A percentile compares a stretch with the other conserved stretches of the same genome.
phyloP scores from a whole-genome alignment of 2,329 filamentous ascomycete species.

The Fusarium sp. region DNA sequence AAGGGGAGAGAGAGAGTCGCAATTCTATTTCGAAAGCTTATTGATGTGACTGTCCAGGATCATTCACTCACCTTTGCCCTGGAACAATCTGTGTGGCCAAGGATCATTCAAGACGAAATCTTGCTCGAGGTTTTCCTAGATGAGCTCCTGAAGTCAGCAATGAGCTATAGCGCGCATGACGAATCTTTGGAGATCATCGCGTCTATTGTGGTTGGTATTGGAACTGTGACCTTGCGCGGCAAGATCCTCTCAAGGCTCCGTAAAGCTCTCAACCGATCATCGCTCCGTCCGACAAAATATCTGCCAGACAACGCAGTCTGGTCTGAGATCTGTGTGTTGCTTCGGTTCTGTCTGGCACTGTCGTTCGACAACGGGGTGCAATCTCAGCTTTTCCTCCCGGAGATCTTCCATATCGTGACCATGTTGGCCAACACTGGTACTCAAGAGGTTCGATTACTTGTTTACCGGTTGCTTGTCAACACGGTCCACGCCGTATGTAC shows the following conservation, averaged over 20 bases:
- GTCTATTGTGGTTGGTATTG: slow-evolving; percentile 70
- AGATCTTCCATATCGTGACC: slow-evolving; percentile 76
- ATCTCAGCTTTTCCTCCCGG: slow-evolving; percentile 73
- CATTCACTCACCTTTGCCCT: slow-evolving; percentile 67
- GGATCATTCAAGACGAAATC: slow-evolving; percentile 71
- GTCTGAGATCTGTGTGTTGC: slow-evolving; percentile 74
- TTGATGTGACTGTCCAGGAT: slow-evolving; percentile 72
- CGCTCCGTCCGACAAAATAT: slow-evolving; percentile 71
- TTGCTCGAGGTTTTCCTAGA: slow-evolving; percentile 75
- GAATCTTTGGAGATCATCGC: slow-evolving; percentile 70
- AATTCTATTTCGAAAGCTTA: slow-evolving; percentile 71
- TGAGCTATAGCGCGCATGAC: slow-evolving; percentile 66
- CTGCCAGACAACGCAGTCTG: slow-evolving; percentile 75
- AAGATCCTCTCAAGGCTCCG: slow-evolving; percentile 73
- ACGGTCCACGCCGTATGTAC: slow-evolving; percentile 75
- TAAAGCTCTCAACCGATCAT: slow-evolving; percentile 74
- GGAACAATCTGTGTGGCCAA: slow-evolving; percentile 74
- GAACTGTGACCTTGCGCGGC: slow-evolving; percentile 72
- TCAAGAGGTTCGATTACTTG: slow-evolving; percentile 65
- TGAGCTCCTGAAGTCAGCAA: slow-evolving; percentile 71
- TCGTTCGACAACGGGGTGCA: slow-evolving; percentile 76
- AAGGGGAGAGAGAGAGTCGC: slow-evolving; percentile 74
- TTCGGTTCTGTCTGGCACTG: slow-evolving; percentile 73
- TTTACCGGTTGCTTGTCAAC: slow-evolving; percentile 73
- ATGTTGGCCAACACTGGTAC: slow-evolving; percentile 75